These are phyloP conservation scores for Talaromyces adpressus DNA, from an alignment of 495 filamentous ascomycete genomes.

Conservation along the genomic window DNA sequence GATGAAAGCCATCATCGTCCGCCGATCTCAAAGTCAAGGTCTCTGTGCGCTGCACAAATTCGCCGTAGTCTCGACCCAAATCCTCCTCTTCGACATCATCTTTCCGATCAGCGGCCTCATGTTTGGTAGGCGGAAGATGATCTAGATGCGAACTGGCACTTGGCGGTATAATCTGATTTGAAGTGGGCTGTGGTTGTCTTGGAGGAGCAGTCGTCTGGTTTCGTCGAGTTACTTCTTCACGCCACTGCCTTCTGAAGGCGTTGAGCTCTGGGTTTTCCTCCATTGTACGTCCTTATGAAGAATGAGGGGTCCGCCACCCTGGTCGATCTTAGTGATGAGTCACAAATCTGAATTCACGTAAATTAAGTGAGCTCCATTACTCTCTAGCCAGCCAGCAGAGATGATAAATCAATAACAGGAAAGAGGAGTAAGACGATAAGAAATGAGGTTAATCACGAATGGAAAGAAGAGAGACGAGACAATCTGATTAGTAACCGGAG, in stretches of 20 bases:
- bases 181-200: slow-evolving; percentile 15
- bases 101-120: slow-evolving; percentile 28
- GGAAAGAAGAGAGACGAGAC: neutral
- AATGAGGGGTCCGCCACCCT: neutral
- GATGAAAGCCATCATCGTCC: slow-evolving; percentile 26
- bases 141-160: slow-evolving; percentile 17
- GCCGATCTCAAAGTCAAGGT: slow-evolving; percentile 22
- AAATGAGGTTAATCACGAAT: neutral
- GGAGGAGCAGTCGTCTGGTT: slow-evolving; percentile 19
- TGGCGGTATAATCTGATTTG: slow-evolving; percentile 14
- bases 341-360: neutral
- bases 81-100: slow-evolving; percentile 35
- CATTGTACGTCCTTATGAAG: slow-evolving; percentile 29
- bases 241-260: slow-evolving; percentile 75
- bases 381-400: neutral
- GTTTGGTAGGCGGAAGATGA: slow-evolving; percentile 26
- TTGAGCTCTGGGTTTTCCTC: slow-evolving; percentile 67
- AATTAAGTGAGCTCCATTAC: neutral
- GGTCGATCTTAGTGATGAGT: neutral
- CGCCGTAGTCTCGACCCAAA: slow-evolving; percentile 31
- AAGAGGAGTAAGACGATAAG: neutral
- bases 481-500: neutral
- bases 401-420: neutral
- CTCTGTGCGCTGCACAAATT: slow-evolving; percentile 33
- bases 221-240: slow-evolving; percentile 65